Conservation (phyloP, 768 basidiomycete genomes). For the Leucogyrophana mollusca region DNA sequence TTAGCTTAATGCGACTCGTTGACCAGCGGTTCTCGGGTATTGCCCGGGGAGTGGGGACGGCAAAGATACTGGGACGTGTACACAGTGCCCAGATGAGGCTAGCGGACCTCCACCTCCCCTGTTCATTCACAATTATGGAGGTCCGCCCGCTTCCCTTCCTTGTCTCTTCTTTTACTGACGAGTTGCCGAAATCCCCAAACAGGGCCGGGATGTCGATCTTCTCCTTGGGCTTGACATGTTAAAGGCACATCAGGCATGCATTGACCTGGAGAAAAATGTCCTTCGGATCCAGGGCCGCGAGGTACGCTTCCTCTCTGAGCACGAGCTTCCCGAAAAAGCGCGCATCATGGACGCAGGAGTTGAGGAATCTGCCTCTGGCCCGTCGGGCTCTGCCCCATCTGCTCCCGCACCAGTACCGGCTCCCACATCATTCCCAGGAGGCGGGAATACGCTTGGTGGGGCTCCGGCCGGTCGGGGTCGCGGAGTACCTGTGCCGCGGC, state of each 20-base stretch:
- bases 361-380: conserved; percentile 21
- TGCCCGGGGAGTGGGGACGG: conserved; percentile 92
- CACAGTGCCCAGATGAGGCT: conserved; percentile 93
- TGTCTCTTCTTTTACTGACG: not conserved
- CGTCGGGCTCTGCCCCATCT: conserved; percentile 15
- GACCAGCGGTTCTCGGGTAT: conserved; percentile 88
- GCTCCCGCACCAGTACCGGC: conserved; percentile 18
- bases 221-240: conserved; percentile 99
- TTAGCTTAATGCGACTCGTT: conserved; percentile 88
- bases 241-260: conserved; percentile 93
- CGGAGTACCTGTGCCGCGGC: conserved; percentile 13
- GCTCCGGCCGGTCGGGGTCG: conserved; percentile 30
- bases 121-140: conserved; percentile 96
- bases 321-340: conserved; percentile 87
- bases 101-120: conserved; percentile 79
- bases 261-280: conserved; percentile 87
- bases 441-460: conserved; percentile 59
- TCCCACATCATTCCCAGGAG: conserved; percentile 58
- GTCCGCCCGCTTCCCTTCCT: conserved; percentile 34
- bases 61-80: conserved; percentile 89
- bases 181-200: not conserved
- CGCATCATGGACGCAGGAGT: conserved; percentile 39
- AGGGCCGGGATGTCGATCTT: conserved; percentile 94
- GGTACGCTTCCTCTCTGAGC: conserved; percentile 87
- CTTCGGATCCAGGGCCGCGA: conserved; percentile 92